A percentile compares a stretch with the other conserved stretches of the same genome.
Conservation (phyloP, 1,139 yeast genomes). For the Taphrina pruni region DNA sequence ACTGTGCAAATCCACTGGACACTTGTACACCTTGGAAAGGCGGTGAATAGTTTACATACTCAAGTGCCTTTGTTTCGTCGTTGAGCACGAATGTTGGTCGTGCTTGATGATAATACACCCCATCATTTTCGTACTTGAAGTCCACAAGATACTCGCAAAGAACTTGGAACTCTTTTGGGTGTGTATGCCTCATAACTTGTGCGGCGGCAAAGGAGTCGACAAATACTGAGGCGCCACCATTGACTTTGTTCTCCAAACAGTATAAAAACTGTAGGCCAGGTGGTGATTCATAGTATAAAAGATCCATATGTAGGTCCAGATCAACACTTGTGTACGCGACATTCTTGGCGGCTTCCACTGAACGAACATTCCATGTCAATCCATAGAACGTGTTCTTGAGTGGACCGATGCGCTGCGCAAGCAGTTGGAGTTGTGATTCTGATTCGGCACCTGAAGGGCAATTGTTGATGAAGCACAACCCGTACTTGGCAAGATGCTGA, state of each 20-base stretch:
- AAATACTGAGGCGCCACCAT: conserved; percentile 75
- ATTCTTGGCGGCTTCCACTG: conserved; percentile 67
- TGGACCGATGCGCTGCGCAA: conserved; percentile 72
- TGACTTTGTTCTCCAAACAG: conserved; percentile 65
- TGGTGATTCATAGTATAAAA: conserved; percentile 79
- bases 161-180: conserved; percentile 70
- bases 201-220: conserved; percentile 80
- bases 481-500: conserved; percentile 61
- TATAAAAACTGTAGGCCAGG: conserved; percentile 82
- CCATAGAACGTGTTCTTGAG: conserved; percentile 78
- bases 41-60: conserved; percentile 76
- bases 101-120: conserved; percentile 67
- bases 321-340: conserved; percentile 73
- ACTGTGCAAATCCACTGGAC: conserved; percentile 44
- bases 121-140: conserved; percentile 70
- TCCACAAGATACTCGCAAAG: conserved; percentile 69
- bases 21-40: conserved; percentile 75
- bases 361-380: conserved; percentile 70
- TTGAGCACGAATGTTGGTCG: conserved; percentile 73
- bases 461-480: conserved; percentile 63
- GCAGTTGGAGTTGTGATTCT: conserved; percentile 53
- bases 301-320: conserved; percentile 80
- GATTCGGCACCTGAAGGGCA: conserved; percentile 55
- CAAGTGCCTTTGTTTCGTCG: conserved; percentile 54
- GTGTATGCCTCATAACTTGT: conserved; percentile 59